Evolutionary conservation across 1,139 yeast species (phyloP), one percentile per base, ranked within the genome.

Genomic region (Suhomyces atakaporum): DNA sequence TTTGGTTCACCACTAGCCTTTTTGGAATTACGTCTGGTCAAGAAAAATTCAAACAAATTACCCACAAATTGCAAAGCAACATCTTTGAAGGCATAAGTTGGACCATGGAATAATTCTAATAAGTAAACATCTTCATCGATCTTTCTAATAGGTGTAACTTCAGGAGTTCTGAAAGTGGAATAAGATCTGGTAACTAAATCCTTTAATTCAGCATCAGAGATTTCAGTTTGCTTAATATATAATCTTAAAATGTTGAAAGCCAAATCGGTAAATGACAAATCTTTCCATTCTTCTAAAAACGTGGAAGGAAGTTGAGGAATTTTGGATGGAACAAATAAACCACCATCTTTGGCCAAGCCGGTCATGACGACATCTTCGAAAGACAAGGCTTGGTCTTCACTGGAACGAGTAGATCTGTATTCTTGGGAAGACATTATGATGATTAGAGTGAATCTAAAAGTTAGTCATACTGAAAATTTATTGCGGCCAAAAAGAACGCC

Each of bases 31-130:
- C 79, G 77, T 63, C 96, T 83, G 42, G 76, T 72, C 55, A 92
- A 72, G 64, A 92, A 94, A 65, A 78, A 92, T 63, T 92, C 98
- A 60, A 92, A 92, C 50, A 92, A 73, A 68, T 92, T 92, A 50
- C 99, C 99, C 26, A 92, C 95, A 63, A 92, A 90, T 63, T 92
- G 99, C 55, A 92, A 75, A 3, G 99, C 99, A 46, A 92, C 98
- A 61, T 92, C 99, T 65, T 92, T 92, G 73, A 92, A 92, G 8
- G 99, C 99, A 58, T 92, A 92, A 4, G 99, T 92, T 46, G 99
- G 99, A 27, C 99, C 99, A 56, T 92, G 99, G 80, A 92, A 92
- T 43, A 92, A 73, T 64, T 92, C 99, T 55, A 92, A 74, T 43
- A 92, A 69, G 59, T 87, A 84, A 43, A 92, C 69, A 37, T 70